phyloP scores from a whole-genome alignment of 352 stramenopile species.

The Phytophthora sansomeana region DNA sequence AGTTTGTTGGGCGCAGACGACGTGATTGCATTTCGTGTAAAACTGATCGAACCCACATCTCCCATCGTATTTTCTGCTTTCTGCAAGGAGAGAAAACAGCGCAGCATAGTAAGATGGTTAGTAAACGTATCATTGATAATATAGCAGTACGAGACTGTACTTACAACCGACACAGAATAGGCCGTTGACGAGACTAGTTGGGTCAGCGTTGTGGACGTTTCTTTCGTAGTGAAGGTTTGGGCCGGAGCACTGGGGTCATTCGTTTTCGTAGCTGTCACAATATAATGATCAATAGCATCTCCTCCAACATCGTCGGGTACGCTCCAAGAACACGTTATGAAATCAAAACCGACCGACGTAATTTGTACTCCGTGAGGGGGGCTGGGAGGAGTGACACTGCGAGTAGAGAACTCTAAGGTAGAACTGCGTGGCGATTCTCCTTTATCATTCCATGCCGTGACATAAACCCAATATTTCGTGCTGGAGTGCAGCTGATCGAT shows the following conservation, averaged over 20 bases:
- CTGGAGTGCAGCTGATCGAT: conserved; percentile 39
- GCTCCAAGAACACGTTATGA: conserved; percentile 46
- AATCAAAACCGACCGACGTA: conserved; percentile 35
- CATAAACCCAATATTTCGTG: conserved; percentile 54
- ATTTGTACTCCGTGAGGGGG: conserved; percentile 43
- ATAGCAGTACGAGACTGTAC: conserved; percentile 11
- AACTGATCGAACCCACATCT: conserved; percentile 25
- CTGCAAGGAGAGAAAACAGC: conserved; percentile 6
- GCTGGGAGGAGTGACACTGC: conserved; percentile 33
- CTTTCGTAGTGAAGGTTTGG: background rate
- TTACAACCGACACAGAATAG: conserved; percentile 60
- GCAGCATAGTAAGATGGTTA: background rate
- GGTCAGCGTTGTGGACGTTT: conserved; percentile 3
- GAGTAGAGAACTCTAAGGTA: conserved; percentile 33
- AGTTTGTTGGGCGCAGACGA: conserved; percentile 23
- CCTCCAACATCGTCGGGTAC: conserved; percentile 49
- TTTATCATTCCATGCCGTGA: conserved; percentile 43
- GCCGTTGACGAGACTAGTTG: conserved; percentile 20
- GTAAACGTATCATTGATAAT: conserved; percentile 2
- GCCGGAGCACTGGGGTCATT: conserved; percentile 14
- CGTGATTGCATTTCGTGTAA: conserved; percentile 37
- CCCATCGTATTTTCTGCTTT: conserved; percentile 27
- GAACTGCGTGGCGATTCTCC: conserved; percentile 43
- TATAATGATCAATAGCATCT: conserved; percentile 43
- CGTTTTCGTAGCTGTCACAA: conserved; percentile 18